Base-by-base conservation (phyloP, 371 early-diverging fungal species). In the Actinomortierella ambigua region DNA sequence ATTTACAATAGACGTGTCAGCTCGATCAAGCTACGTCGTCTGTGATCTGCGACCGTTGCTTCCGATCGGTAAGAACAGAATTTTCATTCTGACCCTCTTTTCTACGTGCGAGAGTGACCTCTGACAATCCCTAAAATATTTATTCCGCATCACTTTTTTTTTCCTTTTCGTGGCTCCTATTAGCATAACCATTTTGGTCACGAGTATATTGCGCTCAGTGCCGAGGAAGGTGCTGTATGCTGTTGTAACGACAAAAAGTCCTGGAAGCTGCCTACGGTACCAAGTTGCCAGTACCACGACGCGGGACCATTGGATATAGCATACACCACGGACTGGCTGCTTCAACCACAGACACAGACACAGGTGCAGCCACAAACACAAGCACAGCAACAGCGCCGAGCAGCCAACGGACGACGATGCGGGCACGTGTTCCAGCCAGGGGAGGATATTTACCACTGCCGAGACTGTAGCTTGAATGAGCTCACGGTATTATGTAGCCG, bases 391-490 rank as follows among this genome's bases (percentile, higher is more conserved):
- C 11, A 4, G 11, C 7, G 34, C 34, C 4, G 34, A 4, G 34
- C 34, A 34, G 34, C 11, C 7, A 6, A 4, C 34, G 11, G 11
- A 34, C 47, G 58, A 29, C 58, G 63, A 15, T 71, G 73, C 48
- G 54, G 54, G 17, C 63, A 66, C 47, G 27, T 71, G 13, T 71
- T 71, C 41, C 47, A 53, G 34, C 57, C 57, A 1, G 73, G 67
- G 2, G 73, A 71, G 29, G 73, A 71, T 44, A 50, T 71, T 0
- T 71, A 71, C 24, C 73, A 71, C 40, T 71, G 73, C 15, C 52
- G 50, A n/a, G 73, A 71, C 23, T 71, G 73, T 42, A 71, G 73
- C 28, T 28, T 57, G 20, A 54, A 71, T 26, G 60, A 66, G 0
- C 49, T 39, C n/a, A 66, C 59, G 9, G 57, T 60, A 2, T 53